Conservation (phyloP, 306 rosid genomes). For the Datisca glomerata region DNA sequence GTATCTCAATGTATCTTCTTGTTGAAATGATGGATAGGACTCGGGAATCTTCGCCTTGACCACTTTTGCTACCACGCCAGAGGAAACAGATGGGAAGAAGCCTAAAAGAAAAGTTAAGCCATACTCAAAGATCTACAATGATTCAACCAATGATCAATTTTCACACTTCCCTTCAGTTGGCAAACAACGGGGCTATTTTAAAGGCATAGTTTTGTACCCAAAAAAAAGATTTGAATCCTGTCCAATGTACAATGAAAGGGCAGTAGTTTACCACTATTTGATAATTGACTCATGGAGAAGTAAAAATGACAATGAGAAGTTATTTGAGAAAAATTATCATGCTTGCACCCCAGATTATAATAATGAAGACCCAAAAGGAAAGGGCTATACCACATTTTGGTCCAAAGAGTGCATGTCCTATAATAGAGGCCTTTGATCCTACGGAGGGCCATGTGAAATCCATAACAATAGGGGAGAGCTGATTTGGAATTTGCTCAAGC, state of each 20-base stretch:
- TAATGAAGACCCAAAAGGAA: slow-evolving; percentile 5
- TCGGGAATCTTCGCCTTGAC: slow-evolving; percentile 49
- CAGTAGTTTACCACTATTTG: no score
- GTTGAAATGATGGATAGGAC: slow-evolving; percentile 32
- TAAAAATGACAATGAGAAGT: no score
- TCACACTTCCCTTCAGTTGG: no score
- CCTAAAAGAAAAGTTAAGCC: slow-evolving; percentile 30
- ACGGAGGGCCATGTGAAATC: slow-evolving; percentile 46
- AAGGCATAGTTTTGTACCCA: no score
- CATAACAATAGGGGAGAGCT: slow-evolving; percentile 48
- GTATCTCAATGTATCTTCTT: slow-evolving; percentile 21
- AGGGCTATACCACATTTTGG: slow-evolving; percentile 67
- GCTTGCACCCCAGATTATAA: background rate
- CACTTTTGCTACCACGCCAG: slow-evolving; percentile 82
- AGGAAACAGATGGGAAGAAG: slow-evolving; percentile 68
- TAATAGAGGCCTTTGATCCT: slow-evolving; percentile 75
- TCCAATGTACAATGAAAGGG: no score
- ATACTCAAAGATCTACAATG: no score
- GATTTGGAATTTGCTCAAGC: slow-evolving; percentile 59
- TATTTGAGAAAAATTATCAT: slow-evolving; percentile 4
- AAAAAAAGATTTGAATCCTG: no score
- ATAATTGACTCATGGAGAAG: no score
- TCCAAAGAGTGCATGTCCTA: slow-evolving; percentile 89
- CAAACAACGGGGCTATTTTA: no score
- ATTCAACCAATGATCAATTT: no score